Base-by-base conservation (phyloP, 106 monocot species). In the Gastrodia elata region DNA sequence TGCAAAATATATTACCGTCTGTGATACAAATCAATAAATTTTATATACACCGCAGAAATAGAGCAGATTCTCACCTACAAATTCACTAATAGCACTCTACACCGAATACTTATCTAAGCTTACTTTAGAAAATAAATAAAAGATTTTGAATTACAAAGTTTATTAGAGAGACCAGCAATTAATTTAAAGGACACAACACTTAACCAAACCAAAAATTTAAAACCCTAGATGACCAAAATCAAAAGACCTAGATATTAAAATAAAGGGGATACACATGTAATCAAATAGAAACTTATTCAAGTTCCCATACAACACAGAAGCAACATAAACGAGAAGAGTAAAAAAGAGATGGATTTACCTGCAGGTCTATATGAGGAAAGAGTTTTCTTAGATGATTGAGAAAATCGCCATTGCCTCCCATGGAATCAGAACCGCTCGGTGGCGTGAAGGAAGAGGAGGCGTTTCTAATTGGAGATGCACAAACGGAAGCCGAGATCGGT, bases 281-380 rank as follows among this genome's bases (percentile, higher is more conserved):
- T 46, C 46, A 46, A 46, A 15, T 46, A 46, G 13, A 10, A 15
- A 18, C 46, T 0, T 18, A 46, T 46, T 46, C 18, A 46, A 15
- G 13, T 46, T 46, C 18, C 18, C 46, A 46, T 46, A 11, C 10
- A 13, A 46, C 46, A 46, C 46, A 46, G 46, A 11, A 46, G 18
- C 18, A 46, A 46, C 18, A 15, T 46, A 18, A 46, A 58, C 22
- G 25, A 24, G 2, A 64, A 64, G 64, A 3, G 26, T 33, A 34
- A 34, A 34, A 3, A 34, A 64, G 9, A 34, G 33, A 64, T 64
- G 10, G 64, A 64, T 8, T 56, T 25, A 64, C 64, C 64, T 64
- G 64, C 64, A 33, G 64, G 3, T 64, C 64, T 34, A 64, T 25
- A 64, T 64, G 64, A 64, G 64, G 64, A 34, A 64, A 64, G 64